Evolutionary conservation across 1,284 basidiomycete genomes (phyloP), one percentile per base, ranked within the genome.

Genomic region (Melampsora larici-populina): DNA sequence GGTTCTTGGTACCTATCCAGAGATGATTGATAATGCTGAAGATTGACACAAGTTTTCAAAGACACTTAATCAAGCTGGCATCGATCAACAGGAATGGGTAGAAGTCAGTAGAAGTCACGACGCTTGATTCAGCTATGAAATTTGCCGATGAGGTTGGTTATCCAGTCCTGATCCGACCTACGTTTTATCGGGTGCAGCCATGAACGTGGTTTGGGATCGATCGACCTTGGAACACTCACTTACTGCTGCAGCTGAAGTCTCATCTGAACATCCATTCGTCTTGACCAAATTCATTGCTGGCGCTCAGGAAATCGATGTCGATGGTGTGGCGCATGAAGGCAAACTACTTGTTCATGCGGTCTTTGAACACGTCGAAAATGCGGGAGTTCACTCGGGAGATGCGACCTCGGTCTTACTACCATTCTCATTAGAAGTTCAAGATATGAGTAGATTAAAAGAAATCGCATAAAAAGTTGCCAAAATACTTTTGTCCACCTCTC

Each of bases 11-110:
- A 99, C 97, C 26, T 94, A 97, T 84, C 97, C 97, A 17, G 88
- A 90, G 78, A 92, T 90, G 85, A 99, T 99, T 81, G 97, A 99
- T 86, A 94, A 89, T 70, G 97, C 97, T 66, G 97, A 99, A 86
- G 96, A 99, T 86, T 91, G 97, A 80, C 94, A 99, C 88, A 99
- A 99, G 86, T 99, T 99, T 88, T 98, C 94, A 13, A 90, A 91
- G 70, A 91, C 98, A 79, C 89, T 99, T 62, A 97, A 99, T 85
- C 90, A 89, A 80, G 91, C 97, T 81, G 93, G 92, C 73, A 92
- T 99, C 74, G 97, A 99, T 84, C 97, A 99, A 85, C 97, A 96
- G 13, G 92, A 92, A 80, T 99, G 97, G 97, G n/a, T n/a, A n/a
- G n/a, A n/a, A n/a, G n/a, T n/a, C n/a, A n/a, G 87, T 89, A 40